Conservation (phyloP, 2,329 filamentous ascomycete genomes). For the Ophiosphaerella narmari region DNA sequence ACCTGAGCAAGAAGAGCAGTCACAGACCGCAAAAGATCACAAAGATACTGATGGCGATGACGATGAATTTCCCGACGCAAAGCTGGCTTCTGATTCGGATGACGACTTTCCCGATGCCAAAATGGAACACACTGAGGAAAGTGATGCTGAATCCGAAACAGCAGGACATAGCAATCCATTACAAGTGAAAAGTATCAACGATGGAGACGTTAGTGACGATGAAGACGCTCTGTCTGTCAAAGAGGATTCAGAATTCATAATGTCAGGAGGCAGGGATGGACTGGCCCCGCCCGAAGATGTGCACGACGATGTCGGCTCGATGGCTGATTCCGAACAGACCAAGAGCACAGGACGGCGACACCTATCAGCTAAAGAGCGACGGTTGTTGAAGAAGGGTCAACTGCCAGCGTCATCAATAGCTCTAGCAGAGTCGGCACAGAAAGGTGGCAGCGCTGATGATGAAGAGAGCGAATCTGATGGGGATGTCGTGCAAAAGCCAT, state of each 20-base stretch:
- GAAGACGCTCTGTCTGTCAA: conserved; percentile 23
- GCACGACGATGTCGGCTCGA: conserved; percentile 32
- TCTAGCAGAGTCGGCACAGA: conserved; percentile 17
- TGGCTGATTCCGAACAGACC: conserved; percentile 35
- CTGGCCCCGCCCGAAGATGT: conserved; percentile 13
- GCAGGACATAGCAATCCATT: conserved; percentile 45
- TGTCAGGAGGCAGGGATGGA: conserved; percentile 17
- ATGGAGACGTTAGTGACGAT: conserved; percentile 22
- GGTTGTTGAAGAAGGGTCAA: conserved; percentile 45
- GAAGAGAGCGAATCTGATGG: conserved; percentile 40
- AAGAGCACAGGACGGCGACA: conserved; percentile 35
- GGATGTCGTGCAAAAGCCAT: conserved; percentile 17
- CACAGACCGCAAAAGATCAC: conserved; percentile 17
- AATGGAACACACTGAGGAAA: conserved; percentile 43
- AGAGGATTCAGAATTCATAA: conserved; percentile 4
- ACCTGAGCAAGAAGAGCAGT: conserved; percentile 18
- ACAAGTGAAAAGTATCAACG: conserved; percentile 32
- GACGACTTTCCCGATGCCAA: conserved; percentile 53
- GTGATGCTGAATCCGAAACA: conserved; percentile 41
- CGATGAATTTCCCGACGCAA: conserved; percentile 53
- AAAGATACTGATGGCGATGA: conserved; percentile 43
- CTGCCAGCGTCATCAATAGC: conserved; percentile 15
- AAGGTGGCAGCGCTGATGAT: conserved; percentile 19
- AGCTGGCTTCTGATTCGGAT: conserved; percentile 45
- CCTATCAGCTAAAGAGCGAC: conserved; percentile 46